These are phyloP conservation scores for Diaporthe sp. DNA, from an alignment of 2,329 filamentous ascomycete species.

Conservation along the genomic window DNA sequence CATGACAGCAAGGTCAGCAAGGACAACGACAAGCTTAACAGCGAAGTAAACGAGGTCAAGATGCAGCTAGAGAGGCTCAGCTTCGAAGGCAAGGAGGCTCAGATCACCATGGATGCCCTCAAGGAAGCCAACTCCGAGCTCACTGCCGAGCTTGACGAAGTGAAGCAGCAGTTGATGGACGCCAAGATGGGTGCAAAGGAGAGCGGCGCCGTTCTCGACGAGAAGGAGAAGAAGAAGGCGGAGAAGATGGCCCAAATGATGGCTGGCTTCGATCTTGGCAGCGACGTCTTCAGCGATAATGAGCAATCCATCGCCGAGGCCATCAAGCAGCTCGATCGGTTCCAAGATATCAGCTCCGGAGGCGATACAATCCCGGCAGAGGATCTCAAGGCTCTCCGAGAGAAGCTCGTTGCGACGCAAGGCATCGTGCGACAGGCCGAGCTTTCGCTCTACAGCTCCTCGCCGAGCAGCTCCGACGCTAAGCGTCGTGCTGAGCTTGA, in stretches of 20 bases:
- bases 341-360: constrained; percentile 80
- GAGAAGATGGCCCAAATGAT: constrained; percentile 99
- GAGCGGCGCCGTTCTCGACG: constrained; percentile 87
- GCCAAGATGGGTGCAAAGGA: constrained; percentile 98
- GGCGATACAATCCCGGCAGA: constrained; percentile 87
- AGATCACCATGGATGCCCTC: constrained; percentile 96
- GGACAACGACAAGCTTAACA: constrained; percentile 88
- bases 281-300: constrained; percentile 93
- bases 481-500: constrained; percentile 83
- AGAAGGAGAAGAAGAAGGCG: constrained; percentile 98
- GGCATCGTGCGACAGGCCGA: constrained; percentile 94
- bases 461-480: constrained; percentile 73
- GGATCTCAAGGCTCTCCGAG: constrained; percentile 81
- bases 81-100: constrained; percentile 96
- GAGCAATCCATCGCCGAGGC: constrained; percentile 86
- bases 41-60: constrained; percentile 91
- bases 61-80: constrained; percentile 97
- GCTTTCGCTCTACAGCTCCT: constrained; percentile 80
- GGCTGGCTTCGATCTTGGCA: constrained; percentile 95
- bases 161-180: constrained; percentile 96
- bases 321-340: constrained; percentile 83
- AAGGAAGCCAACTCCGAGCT: constrained; percentile 97
- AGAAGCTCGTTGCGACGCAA: constrained; percentile 88
- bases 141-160: constrained; percentile 90
- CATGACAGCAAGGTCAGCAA: constrained; percentile 85